A percentile compares a stretch with the other conserved stretches of the same genome.
These are phyloP conservation scores for Harrya chromipes DNA, from an alignment of 768 basidiomycete genomes.

Conservation along the genomic window DNA sequence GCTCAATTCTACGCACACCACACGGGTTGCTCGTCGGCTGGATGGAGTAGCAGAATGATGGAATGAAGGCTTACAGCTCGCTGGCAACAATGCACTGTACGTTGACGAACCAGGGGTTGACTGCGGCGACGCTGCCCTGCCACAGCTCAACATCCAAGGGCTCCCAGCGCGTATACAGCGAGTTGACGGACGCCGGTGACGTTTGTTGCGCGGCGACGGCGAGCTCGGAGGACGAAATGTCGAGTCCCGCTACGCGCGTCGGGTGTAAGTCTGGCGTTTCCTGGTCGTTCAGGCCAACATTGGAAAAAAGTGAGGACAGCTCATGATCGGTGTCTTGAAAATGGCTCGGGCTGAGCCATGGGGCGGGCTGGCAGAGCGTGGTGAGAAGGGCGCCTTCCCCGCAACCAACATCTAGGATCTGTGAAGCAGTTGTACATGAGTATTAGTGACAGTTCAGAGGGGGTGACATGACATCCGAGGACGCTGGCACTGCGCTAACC, in stretches of 20 bases:
- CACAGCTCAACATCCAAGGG: conserved; percentile 62
- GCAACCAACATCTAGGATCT: conserved; percentile 85
- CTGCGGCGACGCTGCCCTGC: conserved; percentile 66
- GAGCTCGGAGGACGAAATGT: conserved; percentile 57
- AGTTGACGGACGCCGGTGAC: conserved; percentile 35
- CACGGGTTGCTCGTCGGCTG: conserved; percentile 10
- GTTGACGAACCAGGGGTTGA: conserved; percentile 64
- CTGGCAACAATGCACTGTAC: conserved; percentile 72
- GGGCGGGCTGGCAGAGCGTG: conserved; percentile 70
- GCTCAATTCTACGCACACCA: conserved; percentile 61
- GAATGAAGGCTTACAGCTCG: conserved; percentile 63
- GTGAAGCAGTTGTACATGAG: not conserved
- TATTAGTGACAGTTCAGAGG: not conserved
- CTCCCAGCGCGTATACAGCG: conserved; percentile 60
- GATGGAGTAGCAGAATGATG: not conserved
- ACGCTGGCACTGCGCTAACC: conserved; percentile 36
- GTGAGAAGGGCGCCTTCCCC: conserved; percentile 75
- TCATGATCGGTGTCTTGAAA: conserved; percentile 22
- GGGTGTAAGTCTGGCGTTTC: conserved; percentile 59
- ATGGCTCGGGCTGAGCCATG: conserved; percentile 49
- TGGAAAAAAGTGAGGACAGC: conserved; percentile 18
- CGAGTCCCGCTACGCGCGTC: conserved; percentile 61
- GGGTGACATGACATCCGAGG: not conserved
- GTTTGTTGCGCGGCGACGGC: conserved; percentile 48
- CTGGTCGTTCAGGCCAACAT: conserved; percentile 27